These are phyloP conservation scores for Colletotrichum sp. DNA, from an alignment of 2,329 filamentous ascomycete genomes.

Conservation along the genomic window DNA sequence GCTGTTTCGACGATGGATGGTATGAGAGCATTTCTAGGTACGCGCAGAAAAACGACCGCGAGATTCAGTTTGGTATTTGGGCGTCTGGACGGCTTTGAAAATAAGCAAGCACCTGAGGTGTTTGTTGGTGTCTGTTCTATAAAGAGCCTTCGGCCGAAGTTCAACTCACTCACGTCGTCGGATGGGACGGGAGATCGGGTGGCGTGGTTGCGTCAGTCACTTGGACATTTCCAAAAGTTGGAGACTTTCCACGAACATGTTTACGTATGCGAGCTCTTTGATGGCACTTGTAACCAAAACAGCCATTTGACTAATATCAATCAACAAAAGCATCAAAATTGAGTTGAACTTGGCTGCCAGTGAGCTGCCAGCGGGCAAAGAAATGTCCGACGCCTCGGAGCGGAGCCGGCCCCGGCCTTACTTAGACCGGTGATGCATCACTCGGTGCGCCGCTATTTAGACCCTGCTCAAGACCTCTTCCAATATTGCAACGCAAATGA, in stretches of 20 bases:
- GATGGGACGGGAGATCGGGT: background rate
- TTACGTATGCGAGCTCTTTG: background rate
- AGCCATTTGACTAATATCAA: background rate
- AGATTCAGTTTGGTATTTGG: background rate
- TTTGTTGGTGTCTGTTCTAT: background rate
- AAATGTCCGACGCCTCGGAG: background rate
- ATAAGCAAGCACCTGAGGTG: background rate
- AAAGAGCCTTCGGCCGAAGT: background rate
- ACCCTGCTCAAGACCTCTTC: background rate
- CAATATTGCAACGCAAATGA: background rate
- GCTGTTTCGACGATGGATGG: background rate
- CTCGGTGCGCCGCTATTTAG: background rate
- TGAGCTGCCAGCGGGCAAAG: background rate
- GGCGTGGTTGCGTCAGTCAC: background rate
- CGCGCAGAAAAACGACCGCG: background rate
- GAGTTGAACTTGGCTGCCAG: background rate
- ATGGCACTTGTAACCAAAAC: background rate
- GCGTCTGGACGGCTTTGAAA: background rate
- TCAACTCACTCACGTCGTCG: background rate
- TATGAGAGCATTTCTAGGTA: background rate
- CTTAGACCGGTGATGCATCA: background rate
- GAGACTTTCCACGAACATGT: background rate
- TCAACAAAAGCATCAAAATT: background rate
- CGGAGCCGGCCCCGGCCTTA: background rate
- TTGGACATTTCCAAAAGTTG: background rate